These are phyloP conservation scores for Talaromyces thailandensis DNA, from an alignment of 495 filamentous ascomycete species.

Conservation along the genomic window DNA sequence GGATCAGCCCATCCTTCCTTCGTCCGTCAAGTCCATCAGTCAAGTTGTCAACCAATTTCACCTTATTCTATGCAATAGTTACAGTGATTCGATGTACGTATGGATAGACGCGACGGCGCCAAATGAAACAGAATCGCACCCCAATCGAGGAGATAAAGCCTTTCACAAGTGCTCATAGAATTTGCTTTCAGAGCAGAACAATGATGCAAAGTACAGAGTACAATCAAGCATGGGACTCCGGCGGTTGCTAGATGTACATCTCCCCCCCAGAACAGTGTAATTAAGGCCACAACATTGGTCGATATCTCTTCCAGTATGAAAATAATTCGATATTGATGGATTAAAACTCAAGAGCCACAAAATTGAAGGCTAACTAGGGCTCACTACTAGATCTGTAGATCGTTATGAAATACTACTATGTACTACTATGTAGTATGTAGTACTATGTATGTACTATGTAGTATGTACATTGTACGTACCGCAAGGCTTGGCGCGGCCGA, in stretches of 20 bases:
- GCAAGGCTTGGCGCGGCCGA: neutral
- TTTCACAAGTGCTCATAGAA: neutral
- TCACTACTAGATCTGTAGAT: neutral
- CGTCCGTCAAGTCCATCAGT: too few relatives aligned
- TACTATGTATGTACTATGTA: too few relatives aligned
- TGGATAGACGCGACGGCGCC: neutral
- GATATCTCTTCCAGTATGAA: neutral
- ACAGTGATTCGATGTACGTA: neutral
- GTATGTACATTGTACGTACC: neutral
- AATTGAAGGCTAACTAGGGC: neutral
- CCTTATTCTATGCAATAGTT: too few relatives aligned
- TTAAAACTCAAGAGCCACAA: neutral
- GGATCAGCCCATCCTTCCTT: neutral
- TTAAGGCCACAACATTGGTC: neutral
- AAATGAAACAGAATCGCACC: neutral
- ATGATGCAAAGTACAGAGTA: neutral
- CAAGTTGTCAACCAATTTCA: too few relatives aligned
- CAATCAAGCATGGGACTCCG: neutral
- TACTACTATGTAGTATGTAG: neutral
- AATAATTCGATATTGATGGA: neutral
- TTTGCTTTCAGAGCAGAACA: neutral
- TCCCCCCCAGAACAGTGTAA: neutral
- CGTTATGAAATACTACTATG: neutral
- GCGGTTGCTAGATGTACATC: neutral
- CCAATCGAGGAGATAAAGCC: neutral